Conservation (phyloP, 169 alveolate genomes). For the Plasmodium vivax region DNA sequence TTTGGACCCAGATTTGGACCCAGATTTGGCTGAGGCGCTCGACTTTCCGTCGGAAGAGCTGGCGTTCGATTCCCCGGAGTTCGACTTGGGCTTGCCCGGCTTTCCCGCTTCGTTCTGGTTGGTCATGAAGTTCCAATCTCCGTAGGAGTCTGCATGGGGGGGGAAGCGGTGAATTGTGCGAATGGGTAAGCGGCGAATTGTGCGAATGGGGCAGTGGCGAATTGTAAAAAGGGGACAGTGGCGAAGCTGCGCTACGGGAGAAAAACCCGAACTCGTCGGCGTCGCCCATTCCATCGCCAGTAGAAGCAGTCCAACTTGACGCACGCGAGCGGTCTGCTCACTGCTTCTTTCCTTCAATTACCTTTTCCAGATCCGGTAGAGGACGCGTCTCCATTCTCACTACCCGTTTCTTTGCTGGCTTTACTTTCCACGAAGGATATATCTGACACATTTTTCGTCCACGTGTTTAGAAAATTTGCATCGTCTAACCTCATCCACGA, state of each 20-base stretch:
- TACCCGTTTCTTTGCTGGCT: neutral
- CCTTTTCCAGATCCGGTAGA: neutral
- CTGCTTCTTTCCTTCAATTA: neutral
- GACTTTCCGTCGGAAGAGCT: neutral
- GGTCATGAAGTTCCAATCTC: neutral
- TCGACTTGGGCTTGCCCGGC: neutral
- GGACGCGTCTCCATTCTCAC: neutral
- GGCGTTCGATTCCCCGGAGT: neutral
- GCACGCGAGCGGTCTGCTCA: neutral
- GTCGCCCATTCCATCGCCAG: neutral
- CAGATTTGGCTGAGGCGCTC: neutral
- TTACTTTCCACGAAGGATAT: neutral
- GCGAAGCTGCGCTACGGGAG: neutral
- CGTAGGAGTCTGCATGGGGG: neutral
- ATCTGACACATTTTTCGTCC: slow-evolving; percentile 17
- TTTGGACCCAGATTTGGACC: neutral
- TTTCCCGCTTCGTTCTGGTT: neutral
- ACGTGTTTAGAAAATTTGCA: slow-evolving; percentile 1
- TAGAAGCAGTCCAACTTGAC: neutral
- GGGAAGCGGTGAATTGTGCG: neutral
- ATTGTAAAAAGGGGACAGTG: neutral
- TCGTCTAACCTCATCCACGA: slow-evolving; percentile 3
- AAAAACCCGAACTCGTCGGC: neutral
- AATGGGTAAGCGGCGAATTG: neutral
- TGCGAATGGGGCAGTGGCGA: neutral